These are phyloP conservation scores for Colletotrichum sp. DNA, from an alignment of 2,329 filamentous ascomycete genomes.

Conservation along the genomic window DNA sequence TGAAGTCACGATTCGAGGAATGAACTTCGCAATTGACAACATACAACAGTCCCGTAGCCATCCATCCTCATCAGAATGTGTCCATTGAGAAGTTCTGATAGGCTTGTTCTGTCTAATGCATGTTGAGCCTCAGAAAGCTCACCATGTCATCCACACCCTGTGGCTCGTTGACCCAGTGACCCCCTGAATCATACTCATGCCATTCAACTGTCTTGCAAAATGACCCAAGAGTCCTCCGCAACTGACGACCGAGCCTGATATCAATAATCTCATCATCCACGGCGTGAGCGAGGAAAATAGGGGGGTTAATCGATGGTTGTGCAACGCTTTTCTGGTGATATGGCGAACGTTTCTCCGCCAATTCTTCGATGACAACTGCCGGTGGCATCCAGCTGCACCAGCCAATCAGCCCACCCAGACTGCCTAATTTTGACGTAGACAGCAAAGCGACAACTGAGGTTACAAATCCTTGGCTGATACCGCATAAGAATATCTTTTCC, in stretches of 20 bases:
- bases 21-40: background rate
- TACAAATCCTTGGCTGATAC: slow-evolving; percentile 37
- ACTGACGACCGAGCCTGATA: slow-evolving; percentile 25
- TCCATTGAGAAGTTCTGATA: background rate
- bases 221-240: slow-evolving; percentile 25
- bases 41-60: background rate
- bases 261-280: slow-evolving; percentile 33
- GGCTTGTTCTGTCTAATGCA: background rate
- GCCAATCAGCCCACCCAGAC: slow-evolving; percentile 31
- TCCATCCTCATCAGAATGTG: background rate
- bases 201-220: slow-evolving; percentile 24
- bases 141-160: slow-evolving; percentile 28
- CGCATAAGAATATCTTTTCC: slow-evolving; percentile 31
- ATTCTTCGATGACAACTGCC: background rate
- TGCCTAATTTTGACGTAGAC: background rate
- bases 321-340: background rate
- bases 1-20: background rate
- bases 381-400: slow-evolving; percentile 29
- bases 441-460: slow-evolving; percentile 25
- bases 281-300: slow-evolving; percentile 31
- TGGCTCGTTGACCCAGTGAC: slow-evolving; percentile 32
- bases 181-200: slow-evolving; percentile 32
- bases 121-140: background rate
- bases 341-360: background rate
- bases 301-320: background rate